Evolutionary conservation across 2,329 filamentous ascomycete genomes (phyloP), one percentile per base, ranked within the genome.

Genomic region (Fusarium longipes): DNA sequence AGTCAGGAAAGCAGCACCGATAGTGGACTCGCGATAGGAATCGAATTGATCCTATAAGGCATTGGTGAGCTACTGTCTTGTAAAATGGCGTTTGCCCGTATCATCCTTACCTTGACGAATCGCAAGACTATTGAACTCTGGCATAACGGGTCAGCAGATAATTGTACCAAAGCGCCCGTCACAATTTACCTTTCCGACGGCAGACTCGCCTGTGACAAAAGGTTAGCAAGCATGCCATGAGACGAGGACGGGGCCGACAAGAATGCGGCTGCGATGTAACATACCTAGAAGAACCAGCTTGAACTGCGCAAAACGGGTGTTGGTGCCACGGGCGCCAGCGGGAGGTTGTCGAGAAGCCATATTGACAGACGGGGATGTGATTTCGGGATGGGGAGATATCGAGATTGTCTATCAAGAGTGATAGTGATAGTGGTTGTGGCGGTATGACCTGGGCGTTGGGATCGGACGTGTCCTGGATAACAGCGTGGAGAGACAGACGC

Each of bases 1-100:
- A 75, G 96, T 99, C 72, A 99, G 88, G 86, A 99, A 99, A 72
- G 96, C 96, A 74, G 96, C 96, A 81, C 96, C 95, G 82, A 97
- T 97, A 66, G 95, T 97, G 57, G 94, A 97, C 89, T 97, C 95
- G 82, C 94, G 90, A 84, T 97, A 97, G 51, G 86, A 88, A 85
- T 99, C 96, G 82, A 99, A 99, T 93, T 98, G 96, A 82, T 99
- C 95, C 93, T 97, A 76, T 27, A 27, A 25, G 15, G 5, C 57
- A 71, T 50, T 72, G 67, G 50, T 59, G 27, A 65, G 65, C 50
- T 51, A 18, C 29, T 38, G 29, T 36, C 24, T 59, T 30, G 29
- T 35, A 39, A 17, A 55, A 38, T 27, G 30, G 52, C 18, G 24
- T 18, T 29, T 39, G 39, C n/a, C n/a, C 8, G 15, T 22, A 18